Evolutionary conservation across 345 rosid genomes (phyloP), one percentile per base, ranked within the genome.

Genomic region (Xanthoceras sorbifolium): DNA sequence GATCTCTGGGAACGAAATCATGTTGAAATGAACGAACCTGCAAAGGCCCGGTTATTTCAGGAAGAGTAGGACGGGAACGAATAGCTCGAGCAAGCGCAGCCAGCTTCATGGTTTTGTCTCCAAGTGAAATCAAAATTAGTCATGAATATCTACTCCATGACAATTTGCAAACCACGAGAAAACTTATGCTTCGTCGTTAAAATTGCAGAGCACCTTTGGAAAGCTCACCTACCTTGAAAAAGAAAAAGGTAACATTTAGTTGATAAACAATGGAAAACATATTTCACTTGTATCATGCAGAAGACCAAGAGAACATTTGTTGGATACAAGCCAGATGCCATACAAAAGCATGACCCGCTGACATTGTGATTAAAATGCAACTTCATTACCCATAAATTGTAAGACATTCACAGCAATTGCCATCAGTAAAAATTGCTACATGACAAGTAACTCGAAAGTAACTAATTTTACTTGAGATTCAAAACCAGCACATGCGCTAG

Each of bases 1-100:
- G 90, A 82, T 88, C 90, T 28, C 86, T 82, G 9, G 89, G 90
- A 60, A 79, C 83, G 71, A 83, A 88, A 74, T 85, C 88, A 42
- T 71, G 90, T 77, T 88, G 92, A 74, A 90, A 85, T 6, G 73
- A 62, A n/a, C 85, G 91, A 22, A 65, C 63, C 73, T 90, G 92
- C 73, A 87, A 74, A 63, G 85, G 82, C 17, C 85, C 76, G 0
- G 65, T 67, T 46, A 77, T n/a, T 76, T 74, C 48, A 15, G 69
- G 79, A 32, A 81, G 74, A 42, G 64, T n/a, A 2, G 79, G 72
- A 34, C 4, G 60, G 52, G 48, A 38, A 17, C 77, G 26, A 46
- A 71, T 12, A 9, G 84, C 80, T 76, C 74, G 79, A 3, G 79
- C 62, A 54, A 84, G 74, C 18, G 69, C 68, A 52, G 74, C 25